Base-by-base conservation (phyloP, 169 alveolate genomes). In the Eimeria tenella region DNA sequence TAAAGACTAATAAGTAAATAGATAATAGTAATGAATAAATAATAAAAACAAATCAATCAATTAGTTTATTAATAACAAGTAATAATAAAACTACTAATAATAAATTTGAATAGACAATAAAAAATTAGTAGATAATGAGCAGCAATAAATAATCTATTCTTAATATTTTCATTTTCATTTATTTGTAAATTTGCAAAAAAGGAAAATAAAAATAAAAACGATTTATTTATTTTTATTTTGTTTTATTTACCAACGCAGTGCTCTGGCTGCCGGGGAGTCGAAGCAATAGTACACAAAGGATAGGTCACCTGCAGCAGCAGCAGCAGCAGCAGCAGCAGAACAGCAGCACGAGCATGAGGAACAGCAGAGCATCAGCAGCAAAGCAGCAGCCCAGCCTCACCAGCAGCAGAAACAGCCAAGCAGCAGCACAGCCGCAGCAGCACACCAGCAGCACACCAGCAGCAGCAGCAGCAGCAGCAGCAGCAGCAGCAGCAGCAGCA, bases 251-350 rank as follows among this genome's bases (percentile, higher is more conserved):
- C 99, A 11, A 99, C 98, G 96, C 99, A 99, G 96, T 99, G 99
- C 93, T 98, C 99, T 62, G 99, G 99, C 95, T 98, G 98, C 65
- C 99, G 99, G 42, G 99, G 99, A n/a, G 98, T 98, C 90, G 98
- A 98, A 62, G 99, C 98, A 31, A 99, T 98, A 25, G 99, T 99
- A 90, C 99, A 99, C 60, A 99, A 99, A 6, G 99, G 99, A 74
- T 97, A 98, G 93, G 95, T 86, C 50, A 86, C 95, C 95, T 95
- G 77, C 11, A 31, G 42, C 42, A 31, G 9, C 10, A 13, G 23
- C 15, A 13, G 31, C 6, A 49, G n/a, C 19, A 50, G 55, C 19
- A 74, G 53, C 13, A 23, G 52, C 52, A 65, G 75, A 0, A 31
- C 42, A 31, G 42, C 42, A 31, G 42, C 42, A n/a, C n/a, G n/a